phyloP scores from a whole-genome alignment of 208 protist genomes.

The Leishmania tropica region DNA sequence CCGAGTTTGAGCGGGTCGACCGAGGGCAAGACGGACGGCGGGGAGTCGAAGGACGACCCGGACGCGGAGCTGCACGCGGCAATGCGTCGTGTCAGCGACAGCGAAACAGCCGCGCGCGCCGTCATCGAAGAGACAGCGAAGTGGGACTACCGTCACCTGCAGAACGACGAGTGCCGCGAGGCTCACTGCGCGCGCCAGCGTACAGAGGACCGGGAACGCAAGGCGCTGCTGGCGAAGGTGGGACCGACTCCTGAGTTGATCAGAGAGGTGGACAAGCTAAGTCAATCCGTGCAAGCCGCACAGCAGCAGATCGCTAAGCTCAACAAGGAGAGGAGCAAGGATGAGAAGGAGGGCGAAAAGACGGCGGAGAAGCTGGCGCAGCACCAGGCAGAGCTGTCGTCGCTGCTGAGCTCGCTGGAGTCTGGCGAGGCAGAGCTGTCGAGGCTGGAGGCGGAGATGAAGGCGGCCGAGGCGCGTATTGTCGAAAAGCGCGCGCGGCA shows the following conservation, averaged over 20 bases:
- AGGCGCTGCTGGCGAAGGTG: slow-evolving; percentile 60
- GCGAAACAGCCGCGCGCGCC: slow-evolving; percentile 14
- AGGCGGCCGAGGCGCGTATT: slow-evolving; percentile 36
- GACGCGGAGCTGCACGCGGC: slow-evolving; percentile 21
- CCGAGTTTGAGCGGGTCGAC: slow-evolving; percentile 17
- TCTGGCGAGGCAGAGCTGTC: slow-evolving; percentile 25
- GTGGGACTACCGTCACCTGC: slow-evolving; percentile 36
- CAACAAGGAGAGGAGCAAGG: slow-evolving; percentile 62
- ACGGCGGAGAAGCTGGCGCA: slow-evolving; percentile 52
- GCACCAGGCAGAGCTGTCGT: slow-evolving; percentile 45
- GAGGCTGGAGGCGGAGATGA: slow-evolving; percentile 44
- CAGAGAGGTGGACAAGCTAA: slow-evolving; percentile 60
- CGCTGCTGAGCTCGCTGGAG: slow-evolving; percentile 27
- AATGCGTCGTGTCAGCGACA: slow-evolving; percentile 11
- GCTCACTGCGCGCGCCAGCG: slow-evolving; percentile 55
- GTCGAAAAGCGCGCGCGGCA: slow-evolving; percentile 31
- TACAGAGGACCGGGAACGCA: slow-evolving; percentile 67
- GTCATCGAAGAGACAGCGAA: slow-evolving; percentile 7
- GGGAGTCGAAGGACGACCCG: slow-evolving; percentile 31
- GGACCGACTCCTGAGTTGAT: slow-evolving; percentile 67
- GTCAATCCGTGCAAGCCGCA: slow-evolving; percentile 43
- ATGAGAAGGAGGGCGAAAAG: slow-evolving; percentile 48
- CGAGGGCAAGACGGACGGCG: slow-evolving; percentile 24
- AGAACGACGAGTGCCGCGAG: slow-evolving; percentile 54
- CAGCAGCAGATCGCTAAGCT: slow-evolving; percentile 69